Percentiles rank a stretch among this genome's conserved stretches.
phyloP scores from a whole-genome alignment of 768 basidiomycete genomes.

The Collybia sordida region DNA sequence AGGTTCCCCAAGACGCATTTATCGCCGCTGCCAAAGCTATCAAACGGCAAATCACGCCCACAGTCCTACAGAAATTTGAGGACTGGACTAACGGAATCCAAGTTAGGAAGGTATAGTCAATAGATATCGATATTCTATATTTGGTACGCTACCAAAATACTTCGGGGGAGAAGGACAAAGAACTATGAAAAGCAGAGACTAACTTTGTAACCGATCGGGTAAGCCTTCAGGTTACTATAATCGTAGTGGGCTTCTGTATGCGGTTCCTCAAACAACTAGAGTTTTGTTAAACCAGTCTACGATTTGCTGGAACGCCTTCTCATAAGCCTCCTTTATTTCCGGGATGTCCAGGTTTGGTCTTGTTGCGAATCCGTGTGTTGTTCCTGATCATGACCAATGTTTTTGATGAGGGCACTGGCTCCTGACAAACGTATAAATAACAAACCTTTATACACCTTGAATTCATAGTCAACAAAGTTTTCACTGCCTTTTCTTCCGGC shows the following conservation, averaged over 20 bases:
- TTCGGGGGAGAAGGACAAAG: neutral
- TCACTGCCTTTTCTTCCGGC: slow-evolving; percentile 34
- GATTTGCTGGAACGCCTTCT: slow-evolving; percentile 40
- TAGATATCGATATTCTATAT: too few relatives aligned
- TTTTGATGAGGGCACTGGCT: neutral
- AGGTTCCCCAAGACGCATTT: slow-evolving; percentile 81
- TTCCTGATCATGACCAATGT: slow-evolving; percentile 25
- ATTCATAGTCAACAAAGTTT: slow-evolving; percentile 42
- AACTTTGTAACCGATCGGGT: neutral
- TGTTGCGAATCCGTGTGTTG: slow-evolving; percentile 45
- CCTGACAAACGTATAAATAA: neutral
- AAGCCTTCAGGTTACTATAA: neutral
- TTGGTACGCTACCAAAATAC: neutral
- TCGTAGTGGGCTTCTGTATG: neutral
- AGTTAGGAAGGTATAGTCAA: slow-evolving; percentile 12
- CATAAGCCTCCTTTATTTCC: slow-evolving; percentile 40
- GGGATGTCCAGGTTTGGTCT: slow-evolving; percentile 37
- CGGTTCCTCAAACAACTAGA: slow-evolving; percentile 17
- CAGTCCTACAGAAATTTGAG: slow-evolving; percentile 69
- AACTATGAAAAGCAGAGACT: too few relatives aligned
- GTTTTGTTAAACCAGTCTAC: slow-evolving; percentile 47
- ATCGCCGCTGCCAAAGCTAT: slow-evolving; percentile 68
- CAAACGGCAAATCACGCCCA: slow-evolving; percentile 82
- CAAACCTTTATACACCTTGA: slow-evolving; percentile 43
- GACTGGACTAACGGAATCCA: slow-evolving; percentile 53